Percentiles rank a stretch among this genome's conserved stretches.
phyloP scores from a whole-genome alignment of 257 asterid species.

The Ilex aquifolium region DNA sequence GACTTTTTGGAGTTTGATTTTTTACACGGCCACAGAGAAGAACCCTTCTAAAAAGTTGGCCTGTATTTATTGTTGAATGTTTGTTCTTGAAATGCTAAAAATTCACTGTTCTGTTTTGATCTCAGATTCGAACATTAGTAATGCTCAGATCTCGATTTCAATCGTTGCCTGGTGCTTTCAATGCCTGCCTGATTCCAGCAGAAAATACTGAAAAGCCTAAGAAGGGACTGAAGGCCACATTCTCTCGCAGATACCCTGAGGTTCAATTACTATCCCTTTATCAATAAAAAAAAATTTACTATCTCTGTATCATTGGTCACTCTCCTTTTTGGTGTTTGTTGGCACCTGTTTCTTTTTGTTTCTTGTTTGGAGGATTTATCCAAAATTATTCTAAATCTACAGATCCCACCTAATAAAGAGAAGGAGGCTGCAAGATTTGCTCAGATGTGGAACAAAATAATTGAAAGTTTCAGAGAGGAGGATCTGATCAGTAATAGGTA shows the following conservation, averaged over 20 bases:
- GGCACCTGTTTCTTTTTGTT: constrained; percentile 8
- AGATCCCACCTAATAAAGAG: constrained; percentile 70
- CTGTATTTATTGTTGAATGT: background rate
- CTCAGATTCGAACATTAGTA: constrained; percentile 84
- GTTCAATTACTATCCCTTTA: constrained; percentile 27
- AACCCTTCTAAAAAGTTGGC: background rate
- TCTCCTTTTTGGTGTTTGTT: background rate
- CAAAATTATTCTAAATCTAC: constrained; percentile 7
- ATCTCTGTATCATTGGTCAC: constrained; percentile 1
- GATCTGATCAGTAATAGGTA: constrained; percentile 83
- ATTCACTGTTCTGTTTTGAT: constrained; percentile 14
- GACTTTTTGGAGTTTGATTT: no score
- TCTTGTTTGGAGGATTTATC: background rate
- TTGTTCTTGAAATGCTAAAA: background rate
- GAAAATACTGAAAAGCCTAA: constrained; percentile 63
- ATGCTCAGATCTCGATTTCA: constrained; percentile 95
- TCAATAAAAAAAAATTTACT: background rate
- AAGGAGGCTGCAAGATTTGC: constrained; percentile 88
- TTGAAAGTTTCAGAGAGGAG: constrained; percentile 96
- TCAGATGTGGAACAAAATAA: constrained; percentile 96
- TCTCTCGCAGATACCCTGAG: constrained; percentile 75
- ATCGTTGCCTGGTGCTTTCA: constrained; percentile 89
- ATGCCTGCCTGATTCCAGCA: constrained; percentile 65
- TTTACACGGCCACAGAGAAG: no score
- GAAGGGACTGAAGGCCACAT: constrained; percentile 66